These are phyloP conservation scores for Rhodotorula sp. DNA, from an alignment of 1,284 basidiomycete species.

Conservation along the genomic window DNA sequence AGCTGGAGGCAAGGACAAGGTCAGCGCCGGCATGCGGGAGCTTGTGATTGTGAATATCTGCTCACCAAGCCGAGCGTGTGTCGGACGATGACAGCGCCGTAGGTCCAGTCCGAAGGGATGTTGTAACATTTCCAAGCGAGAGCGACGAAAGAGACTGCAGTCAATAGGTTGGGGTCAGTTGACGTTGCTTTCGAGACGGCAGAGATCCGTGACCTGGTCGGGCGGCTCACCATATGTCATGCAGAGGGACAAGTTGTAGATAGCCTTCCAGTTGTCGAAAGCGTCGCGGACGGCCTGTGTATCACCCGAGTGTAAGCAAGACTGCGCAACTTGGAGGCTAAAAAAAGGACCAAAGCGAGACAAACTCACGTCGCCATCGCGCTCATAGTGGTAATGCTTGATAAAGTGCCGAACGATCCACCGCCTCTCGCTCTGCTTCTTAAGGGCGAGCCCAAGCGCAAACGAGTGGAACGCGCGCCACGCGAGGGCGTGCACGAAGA, in stretches of 20 bases:
- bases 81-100: conserved; percentile 81
- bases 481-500: conserved; percentile 75
- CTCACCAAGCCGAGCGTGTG: conserved; percentile 80
- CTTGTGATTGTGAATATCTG: conserved; percentile 27
- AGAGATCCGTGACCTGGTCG: no score
- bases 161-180: background rate
- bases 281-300: conserved; percentile 80
- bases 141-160: conserved; percentile 69
- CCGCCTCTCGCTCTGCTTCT: conserved; percentile 78
- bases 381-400: conserved; percentile 68
- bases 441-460: conserved; percentile 78
- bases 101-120: conserved; percentile 76
- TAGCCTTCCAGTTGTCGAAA: conserved; percentile 89
- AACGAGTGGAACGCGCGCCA: conserved; percentile 90
- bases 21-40: conserved; percentile 4
- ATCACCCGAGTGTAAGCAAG: conserved; percentile 40
- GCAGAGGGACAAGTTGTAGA: conserved; percentile 87
- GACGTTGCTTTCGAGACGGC: background rate
- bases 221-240: conserved; percentile 72
- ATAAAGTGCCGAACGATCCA: conserved; percentile 91
- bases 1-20: conserved; percentile 55
- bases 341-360: background rate
- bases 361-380: conserved; percentile 22
- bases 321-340: background rate
- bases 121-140: conserved; percentile 85